Evolutionary conservation across 768 basidiomycete genomes (phyloP), one percentile per base, ranked within the genome.

Genomic region (Cantharellus anzutake): DNA sequence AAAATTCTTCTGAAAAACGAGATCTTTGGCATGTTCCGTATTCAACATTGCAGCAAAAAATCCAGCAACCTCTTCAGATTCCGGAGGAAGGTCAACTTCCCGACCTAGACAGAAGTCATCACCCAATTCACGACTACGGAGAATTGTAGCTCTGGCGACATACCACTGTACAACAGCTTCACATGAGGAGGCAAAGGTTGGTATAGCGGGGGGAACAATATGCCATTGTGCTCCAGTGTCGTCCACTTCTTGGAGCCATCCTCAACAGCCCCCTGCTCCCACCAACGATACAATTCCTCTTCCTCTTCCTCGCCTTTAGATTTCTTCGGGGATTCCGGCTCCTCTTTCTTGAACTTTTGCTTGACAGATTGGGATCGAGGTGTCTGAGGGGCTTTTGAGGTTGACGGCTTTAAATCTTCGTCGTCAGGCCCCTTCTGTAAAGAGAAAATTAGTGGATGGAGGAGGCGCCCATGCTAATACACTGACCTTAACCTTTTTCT

Each of bases 91-190:
- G 65, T 83, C 76, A 38, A 97, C 77, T 5, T 75, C 69, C 70
- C 84, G 80, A 63, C 90, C 94, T 96, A 29, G 44, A 48, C 29
- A 11, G 44, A 48, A 11, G 35, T 7, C 11, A 55, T 14, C 11
- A 37, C 14, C 35, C 7, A 7, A 11, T 55, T 7, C 14, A 11
- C 11, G 52, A 4, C 2, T 2, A 39, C 42, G 40, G 16, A 58
- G 34, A 42, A 16, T 5, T n/a, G 0, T n/a, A 3, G 35, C n/a
- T 5, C 35, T 48, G 5, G 37, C 20, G 62, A 70, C 78, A 60
- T 68, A 91, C 94, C 93, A 64, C 93, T 80, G 69, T 99, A 99
- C 67, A 82, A 84, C 90, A 99, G 89, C 76, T 87, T 94, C 69
- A 96, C 80, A 67, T 80, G 66, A 4, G 75, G 70, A 1, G 96